Percentiles rank a stretch among this genome's conserved stretches.
Evolutionary conservation across 371 early-diverging fungal genomes (phyloP).

Genomic region (Mucor racemosus): DNA sequence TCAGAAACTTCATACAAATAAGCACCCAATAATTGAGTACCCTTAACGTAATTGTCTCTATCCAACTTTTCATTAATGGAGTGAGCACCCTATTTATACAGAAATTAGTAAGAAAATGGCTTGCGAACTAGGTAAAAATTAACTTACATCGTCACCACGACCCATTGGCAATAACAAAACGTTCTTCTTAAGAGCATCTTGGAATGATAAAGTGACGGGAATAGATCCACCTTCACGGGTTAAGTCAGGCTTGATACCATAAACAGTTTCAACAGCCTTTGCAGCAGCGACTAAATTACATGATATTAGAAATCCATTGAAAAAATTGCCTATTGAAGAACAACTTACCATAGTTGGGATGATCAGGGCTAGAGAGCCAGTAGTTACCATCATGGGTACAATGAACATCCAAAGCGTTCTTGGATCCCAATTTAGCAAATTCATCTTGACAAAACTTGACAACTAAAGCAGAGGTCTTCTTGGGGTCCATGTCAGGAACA

Average conservation of each 20-base stretch:
- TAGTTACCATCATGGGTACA: constrained; percentile 88
- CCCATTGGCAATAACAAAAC: constrained; percentile 95
- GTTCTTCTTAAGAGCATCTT: constrained; percentile 90
- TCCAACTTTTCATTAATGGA: constrained; percentile 97
- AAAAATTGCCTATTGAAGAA: not conserved
- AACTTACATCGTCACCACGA: constrained; percentile 76
- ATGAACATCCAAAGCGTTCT: constrained; percentile 78
- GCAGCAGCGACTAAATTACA: constrained; percentile 75
- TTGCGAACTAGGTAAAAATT: no score
- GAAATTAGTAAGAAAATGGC: constrained; percentile 5
- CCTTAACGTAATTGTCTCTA: constrained; percentile 88
- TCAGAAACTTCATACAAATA: constrained; percentile 88
- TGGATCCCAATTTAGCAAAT: constrained; percentile 87
- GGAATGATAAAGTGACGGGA: constrained; percentile 97
- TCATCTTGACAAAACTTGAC: constrained; percentile 74
- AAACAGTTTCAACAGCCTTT: constrained; percentile 89
- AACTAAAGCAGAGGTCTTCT: constrained; percentile 77
- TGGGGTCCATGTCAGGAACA: constrained; percentile 91
- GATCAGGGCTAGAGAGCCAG: constrained; percentile 92
- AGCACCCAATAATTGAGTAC: constrained; percentile 91
- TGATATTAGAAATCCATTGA: not conserved
- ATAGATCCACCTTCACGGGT: constrained; percentile 98
- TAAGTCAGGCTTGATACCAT: constrained; percentile 88
- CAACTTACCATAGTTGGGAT: constrained; percentile 84
- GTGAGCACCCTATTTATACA: constrained; percentile 83